A percentile compares a stretch with the other conserved stretches of the same genome.
Conservation (phyloP, 805 yeast genomes). For the Metschnikowia noctiluminum region DNA sequence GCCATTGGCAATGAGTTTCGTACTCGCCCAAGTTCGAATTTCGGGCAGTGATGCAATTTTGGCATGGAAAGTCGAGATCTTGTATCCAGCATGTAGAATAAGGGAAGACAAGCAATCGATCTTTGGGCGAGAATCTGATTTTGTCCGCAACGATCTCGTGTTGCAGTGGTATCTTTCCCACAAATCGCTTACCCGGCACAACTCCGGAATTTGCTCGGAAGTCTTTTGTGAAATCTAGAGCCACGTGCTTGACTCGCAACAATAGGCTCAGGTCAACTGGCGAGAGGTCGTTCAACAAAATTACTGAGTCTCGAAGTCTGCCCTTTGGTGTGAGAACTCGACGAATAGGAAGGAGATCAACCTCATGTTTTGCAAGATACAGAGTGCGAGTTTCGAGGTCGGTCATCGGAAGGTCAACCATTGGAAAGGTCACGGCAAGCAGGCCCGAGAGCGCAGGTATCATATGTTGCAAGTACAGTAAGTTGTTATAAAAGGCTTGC, state of each 20-base stretch:
- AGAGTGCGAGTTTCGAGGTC: conserved; percentile 7
- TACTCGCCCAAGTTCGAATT: conserved; percentile 7
- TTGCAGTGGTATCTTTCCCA: conserved; percentile 27
- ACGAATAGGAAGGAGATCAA: conserved; percentile 15
- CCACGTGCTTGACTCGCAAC: conserved; percentile 17
- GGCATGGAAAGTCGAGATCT: conserved; percentile 14
- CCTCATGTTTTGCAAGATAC: conserved; percentile 8
- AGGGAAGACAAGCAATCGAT: conserved; percentile 29
- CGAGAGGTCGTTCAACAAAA: conserved; percentile 8
- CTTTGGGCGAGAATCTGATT: conserved; percentile 3
- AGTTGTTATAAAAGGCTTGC: not conserved
- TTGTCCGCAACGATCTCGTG: conserved; percentile 5
- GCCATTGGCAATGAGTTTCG: conserved; percentile 14
- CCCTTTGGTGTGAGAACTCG: conserved; percentile 1
- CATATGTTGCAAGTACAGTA: not conserved
- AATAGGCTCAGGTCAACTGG: conserved; percentile 5
- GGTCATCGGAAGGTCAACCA: conserved; percentile 1
- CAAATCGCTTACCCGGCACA: conserved; percentile 34
- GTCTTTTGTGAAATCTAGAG: conserved; percentile 13
- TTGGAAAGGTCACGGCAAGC: not conserved
- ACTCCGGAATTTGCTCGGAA: conserved; percentile 8
- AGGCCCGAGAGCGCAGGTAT: not conserved
- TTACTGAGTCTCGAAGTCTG: conserved; percentile 11
- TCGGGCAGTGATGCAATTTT: conserved; percentile 18
- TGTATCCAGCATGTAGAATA: conserved; percentile 32